Conservation (phyloP, 2,329 filamentous ascomycete genomes). For the Aspergillus sp. region DNA sequence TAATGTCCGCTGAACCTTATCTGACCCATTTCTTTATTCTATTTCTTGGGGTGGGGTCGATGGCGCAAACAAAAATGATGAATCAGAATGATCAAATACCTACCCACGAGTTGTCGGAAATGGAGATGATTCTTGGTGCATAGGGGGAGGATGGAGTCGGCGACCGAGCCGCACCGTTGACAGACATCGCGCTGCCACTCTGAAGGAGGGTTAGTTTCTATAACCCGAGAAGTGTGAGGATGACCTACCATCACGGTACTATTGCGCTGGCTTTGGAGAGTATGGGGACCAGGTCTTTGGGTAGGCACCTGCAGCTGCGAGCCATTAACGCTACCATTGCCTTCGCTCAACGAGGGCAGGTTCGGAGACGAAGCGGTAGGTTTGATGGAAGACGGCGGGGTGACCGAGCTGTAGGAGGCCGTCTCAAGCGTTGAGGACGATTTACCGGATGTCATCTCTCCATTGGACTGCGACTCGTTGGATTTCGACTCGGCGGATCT, state of each 20-base stretch:
- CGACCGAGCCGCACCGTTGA: constrained; percentile 43
- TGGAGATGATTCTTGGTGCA: constrained; percentile 75
- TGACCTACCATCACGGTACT: constrained; percentile 39
- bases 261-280: constrained; percentile 41
- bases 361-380: constrained; percentile 66
- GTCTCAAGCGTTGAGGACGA: constrained; percentile 64
- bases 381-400: constrained; percentile 70
- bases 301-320: constrained; percentile 42
- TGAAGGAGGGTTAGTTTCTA: constrained; percentile 19
- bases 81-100: constrained; percentile 30
- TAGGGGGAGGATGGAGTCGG: constrained; percentile 70
- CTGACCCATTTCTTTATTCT: too few relatives aligned
- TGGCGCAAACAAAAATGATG: not conserved
- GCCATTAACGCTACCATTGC: constrained; percentile 47
- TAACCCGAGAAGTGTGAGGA: constrained; percentile 6
- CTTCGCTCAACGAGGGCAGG: constrained; percentile 50
- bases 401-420: constrained; percentile 61
- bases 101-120: constrained; percentile 84
- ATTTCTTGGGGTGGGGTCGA: not conserved
- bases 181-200: constrained; percentile 35
- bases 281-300: constrained; percentile 47
- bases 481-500: constrained; percentile 45
- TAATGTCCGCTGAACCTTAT: not conserved
- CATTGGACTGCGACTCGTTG: constrained; percentile 39
- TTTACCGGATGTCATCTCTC: constrained; percentile 62